phyloP scores from a whole-genome alignment of 1,284 basidiomycete genomes.

The Ustilago cynodontis region DNA sequence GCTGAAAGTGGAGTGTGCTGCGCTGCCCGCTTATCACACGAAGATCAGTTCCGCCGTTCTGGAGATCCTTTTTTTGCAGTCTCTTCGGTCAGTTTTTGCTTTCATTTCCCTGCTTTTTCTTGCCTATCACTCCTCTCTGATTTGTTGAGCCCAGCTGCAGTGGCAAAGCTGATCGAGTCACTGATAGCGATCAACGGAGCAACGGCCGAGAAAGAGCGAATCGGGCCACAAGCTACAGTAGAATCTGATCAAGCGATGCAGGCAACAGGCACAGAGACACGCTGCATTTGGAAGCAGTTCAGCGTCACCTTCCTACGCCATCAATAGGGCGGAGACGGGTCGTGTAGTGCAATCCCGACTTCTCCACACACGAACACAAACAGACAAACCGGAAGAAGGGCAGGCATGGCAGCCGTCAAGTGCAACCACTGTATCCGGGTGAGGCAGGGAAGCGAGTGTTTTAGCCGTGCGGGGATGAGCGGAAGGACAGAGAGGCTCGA shows the following conservation, averaged over 20 bases:
- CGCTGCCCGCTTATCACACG: conserved; percentile 25
- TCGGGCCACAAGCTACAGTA: conserved; percentile 14
- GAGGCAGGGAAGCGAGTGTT: conserved; percentile 2
- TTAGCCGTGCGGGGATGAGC: neutral
- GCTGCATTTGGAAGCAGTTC: conserved; percentile 1
- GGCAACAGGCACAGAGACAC: neutral
- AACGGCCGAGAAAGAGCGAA: conserved; percentile 35
- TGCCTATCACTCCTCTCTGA: conserved; percentile 19
- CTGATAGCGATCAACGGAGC: neutral
- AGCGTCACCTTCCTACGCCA: neutral
- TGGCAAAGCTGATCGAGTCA: conserved; percentile 21
- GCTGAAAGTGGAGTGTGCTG: neutral
- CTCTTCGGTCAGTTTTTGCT: conserved; percentile 34
- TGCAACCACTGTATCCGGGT: too few species aligned
- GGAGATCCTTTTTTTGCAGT: conserved; percentile 7
- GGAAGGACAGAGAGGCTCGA: neutral
- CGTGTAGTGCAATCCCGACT: conserved; percentile 6
- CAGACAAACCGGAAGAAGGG: neutral
- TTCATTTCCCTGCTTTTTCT: neutral
- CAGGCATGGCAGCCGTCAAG: too few species aligned
- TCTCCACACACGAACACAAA: conserved; percentile 27
- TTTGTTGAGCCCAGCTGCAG: conserved; percentile 30
- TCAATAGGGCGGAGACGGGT: neutral
- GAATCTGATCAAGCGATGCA: neutral
- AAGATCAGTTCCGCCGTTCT: conserved; percentile 25